Evolutionary conservation across 345 rosid species (phyloP), one percentile per base, ranked within the genome.

Genomic region (Aegle marmelos): DNA sequence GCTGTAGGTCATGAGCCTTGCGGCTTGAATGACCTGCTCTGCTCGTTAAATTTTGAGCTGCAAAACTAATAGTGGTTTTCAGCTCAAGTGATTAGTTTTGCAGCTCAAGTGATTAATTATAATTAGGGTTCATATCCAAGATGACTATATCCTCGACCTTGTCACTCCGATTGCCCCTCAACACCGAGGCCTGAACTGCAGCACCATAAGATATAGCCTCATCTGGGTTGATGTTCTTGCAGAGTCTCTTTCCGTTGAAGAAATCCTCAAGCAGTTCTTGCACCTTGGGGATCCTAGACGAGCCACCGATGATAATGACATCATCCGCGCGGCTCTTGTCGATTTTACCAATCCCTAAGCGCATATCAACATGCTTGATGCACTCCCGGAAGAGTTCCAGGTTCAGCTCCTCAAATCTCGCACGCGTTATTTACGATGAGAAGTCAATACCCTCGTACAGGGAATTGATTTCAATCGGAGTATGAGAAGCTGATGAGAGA

Each of bases 131-230:
- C 24, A 79, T 79, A 70, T 85, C 88, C 67, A 82, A 58, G 34
- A 85, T 73, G 48, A 82, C 59, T 14, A 82, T 68, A 50, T 85
- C 87, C 50, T 77, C 85, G 5, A 85, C 82, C 75, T 85, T 82
- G 82, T 80, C 80, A 16, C 78, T 82, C 41, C 82, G 80, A 70
- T 83, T 82, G 11, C 89, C 89, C 16, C 81, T 86, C 82, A 84
- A 78, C 37, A 84, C 82, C 2, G 89, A 85, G 53, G 89, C 89
- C 63, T 86, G 89, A 5, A 86, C 86, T 33, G 89, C 87, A 9
- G 88, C 89, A 37, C 89, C 89, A 58, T 82, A 82, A 7, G 89
- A 86, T 34, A 87, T 88, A 24, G 89, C 88, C 73, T 87, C 89
- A 59, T 87, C 89, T 2, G 85, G 86, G 54, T 85, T 85, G 39